phyloP scores from a whole-genome alignment of 768 basidiomycete genomes.

The Crepidotus variabilis region DNA sequence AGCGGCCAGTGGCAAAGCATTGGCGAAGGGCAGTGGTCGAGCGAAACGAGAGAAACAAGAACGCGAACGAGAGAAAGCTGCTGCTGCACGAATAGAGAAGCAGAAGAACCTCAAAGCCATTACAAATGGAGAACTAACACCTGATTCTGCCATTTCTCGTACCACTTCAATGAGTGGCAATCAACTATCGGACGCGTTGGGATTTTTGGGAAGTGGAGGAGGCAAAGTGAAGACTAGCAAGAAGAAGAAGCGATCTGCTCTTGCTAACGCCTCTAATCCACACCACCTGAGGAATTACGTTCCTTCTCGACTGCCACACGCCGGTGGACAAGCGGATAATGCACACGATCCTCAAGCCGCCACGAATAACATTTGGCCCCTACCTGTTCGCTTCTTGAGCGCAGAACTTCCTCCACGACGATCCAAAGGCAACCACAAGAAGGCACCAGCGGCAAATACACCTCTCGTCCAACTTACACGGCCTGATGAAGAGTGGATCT shows the following conservation, averaged over 20 bases:
- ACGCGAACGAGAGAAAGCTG: slow-evolving; percentile 17
- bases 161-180: slow-evolving; percentile 1
- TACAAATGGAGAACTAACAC: slow-evolving; percentile 27
- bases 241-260: slow-evolving; percentile 92
- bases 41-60: slow-evolving; percentile 23
- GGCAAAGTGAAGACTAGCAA: slow-evolving; percentile 43
- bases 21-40: slow-evolving; percentile 12
- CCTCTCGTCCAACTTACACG: slow-evolving; percentile 36
- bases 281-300: slow-evolving; percentile 95
- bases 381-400: slow-evolving; percentile 62
- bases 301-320: slow-evolving; percentile 71
- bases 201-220: slow-evolving; percentile 5
- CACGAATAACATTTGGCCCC: slow-evolving; percentile 53
- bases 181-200: slow-evolving; percentile 1
- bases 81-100: slow-evolving; percentile 32
- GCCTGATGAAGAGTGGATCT: slow-evolving; percentile 88
- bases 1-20: slow-evolving; percentile 14
- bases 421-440: slow-evolving; percentile 12
- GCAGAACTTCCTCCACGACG: slow-evolving; percentile 58
- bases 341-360: slow-evolving; percentile 15
- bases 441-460: slow-evolving; percentile 8
- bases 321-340: slow-evolving; percentile 17
- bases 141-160: slow-evolving; percentile 33
- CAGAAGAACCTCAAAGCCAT: slow-evolving; percentile 33
- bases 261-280: slow-evolving; percentile 92